Conservation (phyloP, 768 basidiomycete genomes). For the Kockovaella imperatae region DNA sequence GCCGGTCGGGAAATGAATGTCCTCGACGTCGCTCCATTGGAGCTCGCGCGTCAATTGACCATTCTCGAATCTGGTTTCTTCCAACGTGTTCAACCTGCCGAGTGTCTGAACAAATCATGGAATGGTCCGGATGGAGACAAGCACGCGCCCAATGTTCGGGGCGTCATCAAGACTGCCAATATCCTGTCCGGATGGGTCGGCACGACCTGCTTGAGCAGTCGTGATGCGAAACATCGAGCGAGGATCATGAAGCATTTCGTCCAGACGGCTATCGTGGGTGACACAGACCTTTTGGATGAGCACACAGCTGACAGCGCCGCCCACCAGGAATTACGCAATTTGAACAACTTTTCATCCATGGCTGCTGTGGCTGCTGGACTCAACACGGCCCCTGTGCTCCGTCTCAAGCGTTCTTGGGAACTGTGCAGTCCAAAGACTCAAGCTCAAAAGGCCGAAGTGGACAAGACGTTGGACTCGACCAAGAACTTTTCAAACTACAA, state of each 20-base stretch:
- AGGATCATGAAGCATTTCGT: slow-evolving; percentile 80
- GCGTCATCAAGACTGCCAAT: slow-evolving; percentile 81
- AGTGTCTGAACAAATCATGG: slow-evolving; percentile 70
- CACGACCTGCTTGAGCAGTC: slow-evolving; percentile 80
- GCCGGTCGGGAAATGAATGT: slow-evolving; percentile 53
- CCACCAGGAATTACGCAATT: slow-evolving; percentile 77
- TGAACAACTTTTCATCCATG: slow-evolving; percentile 97
- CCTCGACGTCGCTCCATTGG: slow-evolving; percentile 75
- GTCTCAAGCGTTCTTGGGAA: slow-evolving; percentile 90
- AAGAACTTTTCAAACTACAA: slow-evolving; percentile 93
- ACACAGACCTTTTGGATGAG: neutral
- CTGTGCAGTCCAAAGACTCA: slow-evolving; percentile 68
- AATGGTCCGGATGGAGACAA: slow-evolving; percentile 55
- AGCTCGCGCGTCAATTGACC: slow-evolving; percentile 86
- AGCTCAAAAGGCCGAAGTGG: slow-evolving; percentile 66
- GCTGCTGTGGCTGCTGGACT: slow-evolving; percentile 90
- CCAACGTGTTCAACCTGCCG: slow-evolving; percentile 77
- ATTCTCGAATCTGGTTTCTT: slow-evolving; percentile 81
- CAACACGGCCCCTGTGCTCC: slow-evolving; percentile 84
- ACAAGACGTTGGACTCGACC: slow-evolving; percentile 82
- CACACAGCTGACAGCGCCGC: slow-evolving; percentile 1
- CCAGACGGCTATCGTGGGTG: slow-evolving; percentile 53
- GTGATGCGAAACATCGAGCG: slow-evolving; percentile 74
- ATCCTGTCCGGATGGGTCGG: slow-evolving; percentile 58
- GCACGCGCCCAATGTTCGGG: slow-evolving; percentile 62